These are phyloP conservation scores for Mortierella sp. DNA, from an alignment of 371 early-diverging fungal genomes.

Conservation along the genomic window DNA sequence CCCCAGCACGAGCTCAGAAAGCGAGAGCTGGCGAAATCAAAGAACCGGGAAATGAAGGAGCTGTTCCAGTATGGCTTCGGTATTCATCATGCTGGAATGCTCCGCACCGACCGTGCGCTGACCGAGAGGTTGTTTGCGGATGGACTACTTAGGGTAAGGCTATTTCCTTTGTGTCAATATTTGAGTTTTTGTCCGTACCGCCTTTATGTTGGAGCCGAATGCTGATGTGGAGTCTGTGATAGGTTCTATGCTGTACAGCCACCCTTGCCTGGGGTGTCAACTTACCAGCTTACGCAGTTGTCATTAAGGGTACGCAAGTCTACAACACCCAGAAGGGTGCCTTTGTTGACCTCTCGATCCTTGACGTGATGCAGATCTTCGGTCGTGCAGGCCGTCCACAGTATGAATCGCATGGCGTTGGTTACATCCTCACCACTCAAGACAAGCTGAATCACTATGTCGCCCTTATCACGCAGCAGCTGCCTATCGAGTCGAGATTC, in stretches of 20 bases:
- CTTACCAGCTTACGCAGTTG: constrained; percentile 98
- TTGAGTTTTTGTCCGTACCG: too few relatives aligned
- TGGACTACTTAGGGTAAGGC: constrained; percentile 79
- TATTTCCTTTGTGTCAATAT: neutral
- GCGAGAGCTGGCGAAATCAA: constrained; percentile 82
- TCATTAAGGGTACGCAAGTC: constrained; percentile 98
- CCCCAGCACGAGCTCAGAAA: constrained; percentile 88
- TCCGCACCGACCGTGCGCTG: constrained; percentile 88
- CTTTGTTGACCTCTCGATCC: constrained; percentile 91
- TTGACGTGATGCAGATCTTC: constrained; percentile 99
- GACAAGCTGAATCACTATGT: constrained; percentile 95
- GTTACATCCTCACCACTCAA: constrained; percentile 91
- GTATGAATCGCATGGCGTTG: constrained; percentile 94
- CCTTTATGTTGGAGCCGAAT: neutral
- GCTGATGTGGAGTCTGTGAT: neutral
- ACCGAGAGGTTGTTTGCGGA: constrained; percentile 94
- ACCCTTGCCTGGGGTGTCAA: constrained; percentile 99
- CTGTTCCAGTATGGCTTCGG: constrained; percentile 89
- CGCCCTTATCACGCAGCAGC: constrained; percentile 94
- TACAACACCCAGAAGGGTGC: constrained; percentile 95
- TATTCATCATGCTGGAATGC: constrained; percentile 99
- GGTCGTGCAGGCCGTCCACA: constrained; percentile 99
- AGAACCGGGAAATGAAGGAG: constrained; percentile 89
- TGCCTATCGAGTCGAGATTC: constrained; percentile 97
- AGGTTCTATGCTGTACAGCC: constrained; percentile 97